These are phyloP conservation scores for Nemania sp. DNA, from an alignment of 2,329 filamentous ascomycete species.

Conservation along the genomic window DNA sequence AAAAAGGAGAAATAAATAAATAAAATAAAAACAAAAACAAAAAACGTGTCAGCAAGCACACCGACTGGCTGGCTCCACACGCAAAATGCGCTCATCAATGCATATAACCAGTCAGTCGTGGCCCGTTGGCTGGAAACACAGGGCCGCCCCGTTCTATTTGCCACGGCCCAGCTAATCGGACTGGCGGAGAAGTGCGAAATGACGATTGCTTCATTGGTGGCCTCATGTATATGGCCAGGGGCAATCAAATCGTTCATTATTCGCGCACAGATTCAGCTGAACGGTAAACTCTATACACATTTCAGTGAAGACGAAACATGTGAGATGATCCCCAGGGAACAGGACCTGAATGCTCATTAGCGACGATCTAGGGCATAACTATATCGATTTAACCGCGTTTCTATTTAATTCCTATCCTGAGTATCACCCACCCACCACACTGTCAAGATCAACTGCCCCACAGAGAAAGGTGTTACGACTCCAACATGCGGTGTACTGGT, in stretches of 20 bases:
- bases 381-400: constrained; percentile 10
- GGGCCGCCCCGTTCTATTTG: background rate
- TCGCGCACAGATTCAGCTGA: background rate
- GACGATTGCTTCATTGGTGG: background rate
- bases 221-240: background rate
- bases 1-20: background rate
- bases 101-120: background rate
- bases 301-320: background rate
- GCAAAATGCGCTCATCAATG: background rate
- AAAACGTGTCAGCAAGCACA: background rate
- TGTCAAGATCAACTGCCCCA: too few species aligned
- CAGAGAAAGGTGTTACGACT: background rate
- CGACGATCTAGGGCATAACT: background rate
- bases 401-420: constrained; percentile 12
- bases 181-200: background rate
- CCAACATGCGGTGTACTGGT: background rate
- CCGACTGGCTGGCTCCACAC: background rate
- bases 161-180: background rate
- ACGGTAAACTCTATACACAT: background rate
- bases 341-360: background rate
- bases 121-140: background rate
- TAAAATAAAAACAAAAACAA: background rate
- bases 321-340: background rate
- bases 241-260: background rate
- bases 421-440: constrained; percentile 30